Percentiles rank a stretch among this genome's conserved stretches.
Evolutionary conservation across 495 filamentous ascomycete species (phyloP).

Genomic region (Neurospora africana): DNA sequence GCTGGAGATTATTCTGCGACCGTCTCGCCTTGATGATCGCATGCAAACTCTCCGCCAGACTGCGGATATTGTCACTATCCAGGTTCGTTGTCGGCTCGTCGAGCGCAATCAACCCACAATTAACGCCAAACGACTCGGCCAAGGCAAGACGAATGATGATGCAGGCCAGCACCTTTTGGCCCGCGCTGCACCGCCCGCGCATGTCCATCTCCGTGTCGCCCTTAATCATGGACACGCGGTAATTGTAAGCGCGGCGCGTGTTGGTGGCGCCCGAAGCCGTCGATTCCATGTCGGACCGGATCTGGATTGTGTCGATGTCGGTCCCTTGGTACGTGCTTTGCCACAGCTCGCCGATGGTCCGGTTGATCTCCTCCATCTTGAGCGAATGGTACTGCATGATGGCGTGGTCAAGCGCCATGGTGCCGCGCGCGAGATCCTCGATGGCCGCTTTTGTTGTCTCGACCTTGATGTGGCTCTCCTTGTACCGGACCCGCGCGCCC

Average conservation of each 20-base stretch:
- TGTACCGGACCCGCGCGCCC: constrained; percentile 70
- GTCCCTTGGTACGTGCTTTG: constrained; percentile 93
- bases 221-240: constrained; percentile 98
- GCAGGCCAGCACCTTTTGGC: constrained; percentile 89
- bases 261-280: constrained; percentile 27
- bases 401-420: constrained; percentile 74
- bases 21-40: constrained; percentile 78
- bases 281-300: constrained; percentile 76
- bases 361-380: constrained; percentile 99
- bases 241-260: constrained; percentile 84
- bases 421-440: constrained; percentile 77
- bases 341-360: constrained; percentile 91
- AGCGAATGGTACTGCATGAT: constrained; percentile 92
- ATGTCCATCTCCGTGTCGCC: constrained; percentile 98
- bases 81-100: constrained; percentile 98
- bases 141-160: constrained; percentile 97
- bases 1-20: constrained; percentile 86
- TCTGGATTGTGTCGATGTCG: constrained; percentile 93
- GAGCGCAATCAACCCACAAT: constrained; percentile 92
- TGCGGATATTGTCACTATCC: constrained; percentile 86
- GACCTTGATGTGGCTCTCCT: constrained; percentile 80
- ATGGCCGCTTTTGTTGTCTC: constrained; percentile 88
- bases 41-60: constrained; percentile 73
- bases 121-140: constrained; percentile 92
- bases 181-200: constrained; percentile 92